These are phyloP conservation scores for Collariella sp. DNA, from an alignment of 495 filamentous ascomycete genomes.

Conservation along the genomic window DNA sequence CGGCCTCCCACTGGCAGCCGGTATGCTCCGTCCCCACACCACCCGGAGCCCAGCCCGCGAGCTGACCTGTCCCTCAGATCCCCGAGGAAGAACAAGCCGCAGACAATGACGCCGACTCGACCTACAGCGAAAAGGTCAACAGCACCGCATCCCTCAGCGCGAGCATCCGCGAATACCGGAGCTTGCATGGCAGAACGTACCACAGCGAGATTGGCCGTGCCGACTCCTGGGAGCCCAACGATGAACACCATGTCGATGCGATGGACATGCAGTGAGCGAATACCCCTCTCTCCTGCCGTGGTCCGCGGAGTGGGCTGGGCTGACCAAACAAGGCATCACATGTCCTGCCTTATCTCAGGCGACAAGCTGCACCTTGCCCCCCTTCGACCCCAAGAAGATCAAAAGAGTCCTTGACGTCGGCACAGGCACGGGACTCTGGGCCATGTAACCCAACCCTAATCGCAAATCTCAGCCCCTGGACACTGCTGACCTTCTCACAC, in stretches of 20 bases:
- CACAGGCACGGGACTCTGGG: slow-evolving; percentile 53
- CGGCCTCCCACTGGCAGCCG: neutral
- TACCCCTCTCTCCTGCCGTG: neutral
- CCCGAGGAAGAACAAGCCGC: neutral
- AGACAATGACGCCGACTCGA: neutral
- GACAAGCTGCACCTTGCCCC: slow-evolving; percentile 4
- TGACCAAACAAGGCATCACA: slow-evolving; percentile 1
- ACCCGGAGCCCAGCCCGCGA: too few species aligned
- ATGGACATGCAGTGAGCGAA: neutral
- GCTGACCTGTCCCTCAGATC: too few species aligned
- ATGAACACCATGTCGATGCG: neutral
- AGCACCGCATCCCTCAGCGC: slow-evolving; percentile 16
- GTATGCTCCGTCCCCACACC: neutral
- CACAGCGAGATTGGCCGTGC: slow-evolving; percentile 22
- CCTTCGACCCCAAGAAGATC: neutral
- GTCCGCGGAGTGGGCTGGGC: neutral
- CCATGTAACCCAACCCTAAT: too few species aligned
- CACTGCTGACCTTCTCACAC: too few species aligned
- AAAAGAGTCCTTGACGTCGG: slow-evolving; percentile 47
- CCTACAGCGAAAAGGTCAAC: neutral
- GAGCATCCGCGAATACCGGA: slow-evolving; percentile 22
- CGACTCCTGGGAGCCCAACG: slow-evolving; percentile 6
- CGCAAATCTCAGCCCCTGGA: too few species aligned
- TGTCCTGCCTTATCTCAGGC: neutral
- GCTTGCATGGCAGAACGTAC: slow-evolving; percentile 23